Percentiles rank a stretch among this genome's conserved stretches.
Conservation (phyloP, 2,329 filamentous ascomycete species). For the Colletotrichum falcatum region DNA sequence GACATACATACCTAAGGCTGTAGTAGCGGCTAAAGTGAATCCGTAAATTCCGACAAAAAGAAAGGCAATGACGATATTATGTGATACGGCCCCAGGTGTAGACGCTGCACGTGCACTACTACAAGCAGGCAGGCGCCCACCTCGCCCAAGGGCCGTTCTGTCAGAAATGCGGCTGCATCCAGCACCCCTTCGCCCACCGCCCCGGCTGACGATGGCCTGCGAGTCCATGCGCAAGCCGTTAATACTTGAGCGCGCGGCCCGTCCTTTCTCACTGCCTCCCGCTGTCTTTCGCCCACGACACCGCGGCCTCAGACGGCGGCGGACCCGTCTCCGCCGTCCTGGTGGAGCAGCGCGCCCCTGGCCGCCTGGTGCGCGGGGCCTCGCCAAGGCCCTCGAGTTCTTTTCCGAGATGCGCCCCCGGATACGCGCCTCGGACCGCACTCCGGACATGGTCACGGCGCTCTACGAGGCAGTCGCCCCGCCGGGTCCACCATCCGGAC, state of each 20-base stretch:
- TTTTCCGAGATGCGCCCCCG: slow-evolving; percentile 47
- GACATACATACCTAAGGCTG: too few species aligned
- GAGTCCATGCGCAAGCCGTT: slow-evolving; percentile 49
- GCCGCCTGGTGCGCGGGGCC: slow-evolving; percentile 43
- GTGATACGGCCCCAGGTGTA: too few species aligned
- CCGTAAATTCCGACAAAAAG: too few species aligned
- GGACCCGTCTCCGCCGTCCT: slow-evolving; percentile 26
- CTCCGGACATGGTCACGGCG: slow-evolving; percentile 46
- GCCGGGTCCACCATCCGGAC: slow-evolving; percentile 40
- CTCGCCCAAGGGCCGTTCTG: slow-evolving; percentile 59
- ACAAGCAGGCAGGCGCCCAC: slow-evolving; percentile 64
- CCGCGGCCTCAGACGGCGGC: slow-evolving; percentile 30
- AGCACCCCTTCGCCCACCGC: slow-evolving; percentile 49
- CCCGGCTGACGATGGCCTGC: slow-evolving; percentile 45
- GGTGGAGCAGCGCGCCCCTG: slow-evolving; percentile 1
- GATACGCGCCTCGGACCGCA: slow-evolving; percentile 46
- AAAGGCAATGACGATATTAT: too few species aligned
- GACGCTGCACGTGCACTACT: slow-evolving; percentile 65
- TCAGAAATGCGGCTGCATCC: slow-evolving; percentile 47
- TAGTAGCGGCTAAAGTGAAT: too few species aligned
- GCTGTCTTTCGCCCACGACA: slow-evolving; percentile 45
- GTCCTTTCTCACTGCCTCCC: slow-evolving; percentile 44
- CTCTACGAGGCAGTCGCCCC: slow-evolving; percentile 45
- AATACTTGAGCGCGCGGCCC: slow-evolving; percentile 47
- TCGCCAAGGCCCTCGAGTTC: slow-evolving; percentile 45